Base-by-base conservation (phyloP, 441 rosid genomes). In the Raphanus hybrid region DNA sequence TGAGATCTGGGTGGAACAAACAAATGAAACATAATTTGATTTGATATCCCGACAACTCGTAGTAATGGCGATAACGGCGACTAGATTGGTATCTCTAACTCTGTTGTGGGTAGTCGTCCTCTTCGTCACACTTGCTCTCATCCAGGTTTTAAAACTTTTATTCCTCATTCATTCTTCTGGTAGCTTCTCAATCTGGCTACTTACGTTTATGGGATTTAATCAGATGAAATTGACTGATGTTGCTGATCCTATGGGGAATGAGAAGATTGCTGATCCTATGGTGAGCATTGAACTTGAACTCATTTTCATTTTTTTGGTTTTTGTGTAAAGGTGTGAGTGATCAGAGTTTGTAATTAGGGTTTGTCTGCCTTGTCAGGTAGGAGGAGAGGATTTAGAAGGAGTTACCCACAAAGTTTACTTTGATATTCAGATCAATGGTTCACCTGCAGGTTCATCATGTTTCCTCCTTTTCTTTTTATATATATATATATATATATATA, bases 341-440 rank as follows among this genome's bases (percentile, higher is more conserved):
- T 37, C 6, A 58, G 34, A 15, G 3, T 57, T 69, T 41, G 41
- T 55, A 16, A 69, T 70, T 37, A 26, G 14, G 18, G 26, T 1
- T 32, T 12, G 2, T 12, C 5, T 70, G 52, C 39, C 5, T 15
- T 70, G 61, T 74, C 76, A 75, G 73, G 74, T 32, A 9, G 76
- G 78, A 9, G 76, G 78, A 35, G 89, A 75, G 67, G 88, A 87
- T 65, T 68, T 81, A 64, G 89, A 93, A 39, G 81, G 69, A 69
- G 85, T 94, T 67, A 94, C 97, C 2, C 91, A 91, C 82, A 88
- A 83, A 82, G 97, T 94, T 75, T 94, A 85, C 80, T 94, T 94
- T 70, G 97, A 94, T 73, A 79, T 94, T 64, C 85, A 91, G 84
- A 89, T 92, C 67, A 91, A 79, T 84, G 97, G 95, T 67, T 85